phyloP scores from a whole-genome alignment of 495 filamentous ascomycete genomes.

The Coniosporium apollinis region DNA sequence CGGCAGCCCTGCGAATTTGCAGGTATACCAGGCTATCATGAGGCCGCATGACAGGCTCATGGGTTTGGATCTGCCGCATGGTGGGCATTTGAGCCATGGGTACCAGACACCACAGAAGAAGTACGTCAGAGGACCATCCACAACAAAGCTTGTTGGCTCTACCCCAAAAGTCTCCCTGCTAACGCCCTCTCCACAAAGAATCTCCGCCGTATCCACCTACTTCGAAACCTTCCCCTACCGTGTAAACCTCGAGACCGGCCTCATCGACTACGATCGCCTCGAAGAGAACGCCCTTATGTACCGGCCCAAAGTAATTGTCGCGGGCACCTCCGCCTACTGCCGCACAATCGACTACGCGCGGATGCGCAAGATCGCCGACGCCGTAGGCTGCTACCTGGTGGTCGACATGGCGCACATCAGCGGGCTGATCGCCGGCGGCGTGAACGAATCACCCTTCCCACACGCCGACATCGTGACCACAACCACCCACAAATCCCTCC shows the following conservation, averaged over 20 bases:
- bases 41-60: slow-evolving; percentile 88
- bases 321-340: slow-evolving; percentile 88
- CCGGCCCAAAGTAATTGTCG: slow-evolving; percentile 89
- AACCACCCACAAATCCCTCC: slow-evolving; percentile 94
- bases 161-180: too few species aligned
- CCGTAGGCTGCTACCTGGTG: slow-evolving; percentile 80
- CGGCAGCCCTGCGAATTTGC: slow-evolving; percentile 87
- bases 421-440: slow-evolving; percentile 78
- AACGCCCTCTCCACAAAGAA: too few species aligned
- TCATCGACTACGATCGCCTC: slow-evolving; percentile 85
- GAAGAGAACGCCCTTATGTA: slow-evolving; percentile 74
- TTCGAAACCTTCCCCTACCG: slow-evolving; percentile 32
- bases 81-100: slow-evolving; percentile 93
- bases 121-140: slow-evolving; percentile 26
- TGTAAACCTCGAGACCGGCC: slow-evolving; percentile 46
- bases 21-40: slow-evolving; percentile 99
- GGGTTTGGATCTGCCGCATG: slow-evolving; percentile 94
- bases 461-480: slow-evolving; percentile 92
- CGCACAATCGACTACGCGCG: slow-evolving; percentile 81
- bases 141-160: too few species aligned
- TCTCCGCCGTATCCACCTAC: slow-evolving; percentile 28
- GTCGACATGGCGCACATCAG: slow-evolving; percentile 98
- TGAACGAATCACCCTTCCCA: slow-evolving; percentile 75
- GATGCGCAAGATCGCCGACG: slow-evolving; percentile 75
- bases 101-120: slow-evolving; percentile 90